Percentiles rank a stretch among this genome's conserved stretches.
Conservation (phyloP, 805 yeast species). For the Cyberlindnera nakhonratchasimensis region DNA sequence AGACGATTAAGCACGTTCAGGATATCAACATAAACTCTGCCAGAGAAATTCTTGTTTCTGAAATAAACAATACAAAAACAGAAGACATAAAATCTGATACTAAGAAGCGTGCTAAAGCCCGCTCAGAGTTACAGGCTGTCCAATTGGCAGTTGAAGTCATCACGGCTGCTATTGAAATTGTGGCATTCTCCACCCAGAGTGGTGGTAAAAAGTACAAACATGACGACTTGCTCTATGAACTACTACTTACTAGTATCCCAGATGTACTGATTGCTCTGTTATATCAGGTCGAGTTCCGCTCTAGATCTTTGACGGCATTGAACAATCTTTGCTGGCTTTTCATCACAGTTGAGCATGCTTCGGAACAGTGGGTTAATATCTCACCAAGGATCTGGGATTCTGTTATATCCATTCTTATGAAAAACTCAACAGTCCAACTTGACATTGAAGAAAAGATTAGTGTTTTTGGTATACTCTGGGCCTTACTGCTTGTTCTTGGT, state of each 20-base stretch:
- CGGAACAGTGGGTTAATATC: slow-evolving; percentile 16
- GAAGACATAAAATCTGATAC: slow-evolving; percentile 33
- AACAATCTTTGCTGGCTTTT: slow-evolving; percentile 69
- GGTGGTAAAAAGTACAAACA: slow-evolving; percentile 5
- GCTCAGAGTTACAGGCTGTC: slow-evolving; percentile 54
- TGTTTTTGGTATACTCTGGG: slow-evolving; percentile 44
- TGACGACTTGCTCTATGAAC: slow-evolving; percentile 17
- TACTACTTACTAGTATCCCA: slow-evolving; percentile 26
- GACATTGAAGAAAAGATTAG: slow-evolving; percentile 33
- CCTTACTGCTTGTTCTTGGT: slow-evolving; percentile 32
- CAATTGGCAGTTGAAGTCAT: slow-evolving; percentile 74
- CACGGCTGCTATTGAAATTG: slow-evolving; percentile 66
- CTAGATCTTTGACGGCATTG: slow-evolving; percentile 59
- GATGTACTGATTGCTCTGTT: slow-evolving; percentile 39
- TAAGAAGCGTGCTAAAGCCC: slow-evolving; percentile 42
- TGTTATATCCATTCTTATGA: slow-evolving; percentile 14
- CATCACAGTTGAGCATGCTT: slow-evolving; percentile 14
- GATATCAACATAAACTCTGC: slow-evolving; percentile 33
- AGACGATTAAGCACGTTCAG: slow-evolving; percentile 27
- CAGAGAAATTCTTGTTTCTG: slow-evolving; percentile 25
- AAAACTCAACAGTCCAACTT: slow-evolving; percentile 11
- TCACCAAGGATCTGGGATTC: slow-evolving; percentile 12
- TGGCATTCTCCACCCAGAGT: slow-evolving; percentile 31
- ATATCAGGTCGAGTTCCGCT: slow-evolving; percentile 42
- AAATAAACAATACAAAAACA: slow-evolving; percentile 33